A percentile compares a stretch with the other conserved stretches of the same genome.
Evolutionary conservation across 176 grass and related monocot genomes (phyloP).

Genomic region (Carex cristatella): DNA sequence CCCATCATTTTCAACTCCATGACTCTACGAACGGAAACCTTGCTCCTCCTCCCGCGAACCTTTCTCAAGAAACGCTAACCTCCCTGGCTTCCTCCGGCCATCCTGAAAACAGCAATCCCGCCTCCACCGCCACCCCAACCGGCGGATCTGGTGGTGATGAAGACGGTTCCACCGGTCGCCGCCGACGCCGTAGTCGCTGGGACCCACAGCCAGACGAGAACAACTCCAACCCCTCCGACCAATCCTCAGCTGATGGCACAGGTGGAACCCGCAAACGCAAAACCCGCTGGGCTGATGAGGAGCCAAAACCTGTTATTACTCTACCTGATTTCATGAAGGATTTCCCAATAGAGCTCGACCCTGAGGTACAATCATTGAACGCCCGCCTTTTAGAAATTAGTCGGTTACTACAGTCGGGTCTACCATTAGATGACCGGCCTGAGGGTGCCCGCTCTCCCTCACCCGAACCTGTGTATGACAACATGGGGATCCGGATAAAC

Average conservation of each 20-base stretch:
- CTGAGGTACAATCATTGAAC: constrained; percentile 84
- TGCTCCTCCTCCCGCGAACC: neutral
- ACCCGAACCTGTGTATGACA: constrained; percentile 83
- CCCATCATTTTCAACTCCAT: neutral
- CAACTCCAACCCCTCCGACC: constrained; percentile 35
- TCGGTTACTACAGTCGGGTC: constrained; percentile 50
- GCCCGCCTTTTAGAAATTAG: constrained; percentile 78
- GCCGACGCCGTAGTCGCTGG: constrained; percentile 69
- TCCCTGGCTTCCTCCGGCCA: constrained; percentile 33
- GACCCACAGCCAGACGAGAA: constrained; percentile 52
- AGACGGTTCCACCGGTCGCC: constrained; percentile 41
- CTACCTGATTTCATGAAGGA: constrained; percentile 99
- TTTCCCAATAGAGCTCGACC: constrained; percentile 80
- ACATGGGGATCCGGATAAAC: constrained; percentile 92
- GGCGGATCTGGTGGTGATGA: constrained; percentile 26
- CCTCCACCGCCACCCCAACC: constrained; percentile 20
- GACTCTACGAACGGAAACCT: constrained; percentile 41
- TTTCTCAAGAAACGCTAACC: constrained; percentile 15
- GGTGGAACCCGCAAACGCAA: constrained; percentile 54
- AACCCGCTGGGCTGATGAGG: constrained; percentile 93
- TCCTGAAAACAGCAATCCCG: constrained; percentile 12
- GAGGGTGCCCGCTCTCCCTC: constrained; percentile 78
- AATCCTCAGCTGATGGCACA: constrained; percentile 23
- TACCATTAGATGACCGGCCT: constrained; percentile 70
- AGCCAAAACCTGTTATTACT: constrained; percentile 54